Evolutionary conservation across 1,284 basidiomycete species (phyloP), one percentile per base, ranked within the genome.

Genomic region (Inonotus obliquus): DNA sequence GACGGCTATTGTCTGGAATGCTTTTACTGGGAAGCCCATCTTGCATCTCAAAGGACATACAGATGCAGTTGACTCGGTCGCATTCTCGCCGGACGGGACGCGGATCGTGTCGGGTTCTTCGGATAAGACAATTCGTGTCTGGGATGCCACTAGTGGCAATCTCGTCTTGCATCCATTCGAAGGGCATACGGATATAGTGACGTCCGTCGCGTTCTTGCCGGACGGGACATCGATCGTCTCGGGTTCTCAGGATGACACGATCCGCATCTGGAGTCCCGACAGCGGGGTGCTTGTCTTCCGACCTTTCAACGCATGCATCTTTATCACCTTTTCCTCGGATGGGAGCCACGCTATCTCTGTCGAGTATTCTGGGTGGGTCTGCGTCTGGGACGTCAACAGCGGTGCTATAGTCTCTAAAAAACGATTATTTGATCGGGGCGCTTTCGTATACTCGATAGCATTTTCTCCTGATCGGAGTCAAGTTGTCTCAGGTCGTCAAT

Each of bases 1-100:
- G 21, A 94, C 92, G 1, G 71, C 98, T 57, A 83, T 94, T 0
- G 92, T 98, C 0, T 99, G 96, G 96, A 91, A 99, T 73, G 83
- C 98, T 54, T 88, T 91, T 71, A 82, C 78, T 9, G 96, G 96
- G 10, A 27, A 53, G 17, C 35, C 29, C 2, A 9, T 53, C 35
- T 53, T 25, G 63, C 84, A 25, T 1, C 21, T 98, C 38, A 71
- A 81, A 19, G 96, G 96, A 0, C 96, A 98, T 73, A 86, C 87
- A 65, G 88, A 92, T 2, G 10, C 2, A 17, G 38, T n/a, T n/a
- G n/a, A n/a, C n/a, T n/a, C n/a, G n/a, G n/a, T n/a, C n/a, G n/a
- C n/a, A n/a, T n/a, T n/a, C 2, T 39, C 38, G 10, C 38, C 10
- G 2, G 38, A 39, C 38, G 38, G 38, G 1, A 39, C 10, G 17